Base-by-base conservation (phyloP, 2,329 filamentous ascomycete genomes). In the Aspergillus cejpii region DNA sequence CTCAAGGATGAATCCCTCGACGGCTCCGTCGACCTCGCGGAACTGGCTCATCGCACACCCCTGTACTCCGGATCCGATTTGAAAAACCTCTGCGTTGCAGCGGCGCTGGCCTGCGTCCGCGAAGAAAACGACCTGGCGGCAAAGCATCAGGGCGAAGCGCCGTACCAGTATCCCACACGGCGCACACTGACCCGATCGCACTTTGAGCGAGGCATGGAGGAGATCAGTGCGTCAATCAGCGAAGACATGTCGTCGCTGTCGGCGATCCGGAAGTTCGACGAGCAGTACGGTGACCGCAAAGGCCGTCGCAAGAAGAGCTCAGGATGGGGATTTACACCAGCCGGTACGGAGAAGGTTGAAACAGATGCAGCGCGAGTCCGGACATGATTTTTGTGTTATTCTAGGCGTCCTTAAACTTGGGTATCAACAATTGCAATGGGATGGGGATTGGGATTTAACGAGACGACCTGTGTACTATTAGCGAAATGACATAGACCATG, bases 211-310 rank as follows among this genome's bases (percentile, higher is more conserved):
- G 92, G 88, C 2, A 74, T 95, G 58, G 78, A 81, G 57, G 90
- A 97, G 66, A 95, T 98, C 55, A 87, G 84, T 44, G 89, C 92
- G 0, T 94, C 87, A 58, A 90, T 96, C 54, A 90, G 81, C 57
- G 91, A 96, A 66, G 90, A 98, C 60, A 97, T 96, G 91, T 76
- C 80, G 39, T 87, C 81, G 24, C 72, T 98, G 50, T 80, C 81
- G 53, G 86, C 87, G 10, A 95, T 98, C 58, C 79, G 87, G 57
- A 94, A 94, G 68, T 98, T 97, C 61, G 92, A 98, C 62, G 87
- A 95, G 69, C 85, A 91, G 64, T 98, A 90, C 64, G 91, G 92
- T 20, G 89, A 95, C 62, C 78, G 84, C 27, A 84, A 80, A 59
- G 79, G 77, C 1, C 78, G 79, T 55, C 77, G 79, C 60, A 80